phyloP scores from a whole-genome alignment of 2,329 filamentous ascomycete species.

The Thermoascus crustaceus region DNA sequence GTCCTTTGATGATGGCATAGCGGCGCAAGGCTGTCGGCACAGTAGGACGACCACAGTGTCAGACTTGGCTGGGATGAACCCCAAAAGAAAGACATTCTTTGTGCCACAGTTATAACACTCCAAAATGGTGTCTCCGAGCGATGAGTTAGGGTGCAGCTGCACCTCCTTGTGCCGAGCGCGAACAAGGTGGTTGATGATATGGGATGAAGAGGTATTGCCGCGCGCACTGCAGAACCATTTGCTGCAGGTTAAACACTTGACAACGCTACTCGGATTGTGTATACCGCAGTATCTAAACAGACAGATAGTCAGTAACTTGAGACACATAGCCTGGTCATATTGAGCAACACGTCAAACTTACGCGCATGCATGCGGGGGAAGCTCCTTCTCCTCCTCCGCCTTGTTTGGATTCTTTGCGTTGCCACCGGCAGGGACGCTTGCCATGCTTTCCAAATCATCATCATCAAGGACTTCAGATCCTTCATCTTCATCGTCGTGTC shows the following conservation, averaged over 20 bases:
- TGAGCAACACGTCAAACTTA: constrained; percentile 44
- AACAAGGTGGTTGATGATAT: constrained; percentile 97
- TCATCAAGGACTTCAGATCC: constrained; percentile 76
- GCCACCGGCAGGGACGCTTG: constrained; percentile 72
- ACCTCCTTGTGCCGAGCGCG: constrained; percentile 98
- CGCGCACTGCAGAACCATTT: constrained; percentile 99
- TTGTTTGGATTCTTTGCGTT: constrained; percentile 52
- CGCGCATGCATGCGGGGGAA: constrained; percentile 93
- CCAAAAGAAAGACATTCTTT: constrained; percentile 97
- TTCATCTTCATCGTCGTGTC: constrained; percentile 83
- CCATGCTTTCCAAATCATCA: constrained; percentile 68
- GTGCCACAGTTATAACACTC: constrained; percentile 99
- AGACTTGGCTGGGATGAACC: constrained; percentile 97
- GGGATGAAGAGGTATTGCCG: constrained; percentile 91
- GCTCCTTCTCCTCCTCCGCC: constrained; percentile 76
- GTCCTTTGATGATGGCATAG: constrained; percentile 91
- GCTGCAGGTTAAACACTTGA: constrained; percentile 89
- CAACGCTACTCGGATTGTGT: constrained; percentile 87
- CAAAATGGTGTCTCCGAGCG: constrained; percentile 88
- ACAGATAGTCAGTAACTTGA: constrained; percentile 6
- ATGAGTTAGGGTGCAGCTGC: constrained; percentile 85
- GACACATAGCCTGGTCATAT: not conserved
- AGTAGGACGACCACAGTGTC: constrained; percentile 96
- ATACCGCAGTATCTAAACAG: constrained; percentile 80
- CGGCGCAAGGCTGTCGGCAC: constrained; percentile 91